phyloP scores from a whole-genome alignment of 108 stramenopile genomes.

The Schizochytrium sp. region DNA sequence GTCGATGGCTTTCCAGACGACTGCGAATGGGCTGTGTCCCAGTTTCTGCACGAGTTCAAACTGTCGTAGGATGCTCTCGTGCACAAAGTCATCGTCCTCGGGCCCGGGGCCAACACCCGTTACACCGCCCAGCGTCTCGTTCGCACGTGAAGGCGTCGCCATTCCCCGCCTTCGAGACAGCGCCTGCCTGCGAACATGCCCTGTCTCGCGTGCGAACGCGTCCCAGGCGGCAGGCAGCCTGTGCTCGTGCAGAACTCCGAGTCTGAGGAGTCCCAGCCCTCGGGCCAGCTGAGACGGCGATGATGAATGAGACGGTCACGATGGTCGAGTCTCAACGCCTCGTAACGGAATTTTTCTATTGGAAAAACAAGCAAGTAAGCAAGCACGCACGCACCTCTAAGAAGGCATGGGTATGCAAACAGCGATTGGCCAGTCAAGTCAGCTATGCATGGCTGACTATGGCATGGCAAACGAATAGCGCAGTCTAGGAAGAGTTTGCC shows the following conservation, averaged over 20 bases:
- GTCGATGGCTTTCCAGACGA: constrained; percentile 16
- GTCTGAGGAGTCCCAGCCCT: too few relatives aligned
- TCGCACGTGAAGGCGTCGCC: neutral
- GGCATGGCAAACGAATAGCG: too few relatives aligned
- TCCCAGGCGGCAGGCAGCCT: too few relatives aligned
- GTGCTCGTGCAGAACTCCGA: too few relatives aligned
- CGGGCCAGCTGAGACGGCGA: too few relatives aligned
- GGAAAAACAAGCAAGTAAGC: neutral
- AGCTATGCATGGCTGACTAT: neutral
- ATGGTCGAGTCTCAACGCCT: neutral
- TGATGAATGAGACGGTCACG: neutral
- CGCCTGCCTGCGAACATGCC: too few relatives aligned
- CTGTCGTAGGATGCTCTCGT: neutral
- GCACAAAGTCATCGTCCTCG: neutral
- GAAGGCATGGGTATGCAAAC: neutral
- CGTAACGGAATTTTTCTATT: neutral
- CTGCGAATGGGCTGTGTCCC: neutral
- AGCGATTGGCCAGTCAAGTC: neutral
- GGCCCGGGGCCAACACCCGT: neutral
- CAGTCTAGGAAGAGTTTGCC: too few relatives aligned
- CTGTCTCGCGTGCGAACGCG: too few relatives aligned
- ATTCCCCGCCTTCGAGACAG: neutral
- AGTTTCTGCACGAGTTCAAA: neutral
- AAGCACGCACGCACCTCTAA: neutral
- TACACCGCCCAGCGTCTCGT: neutral